Evolutionary conservation across 2,329 filamentous ascomycete genomes (phyloP).

Genomic region (Grosmannia penicillata): DNA sequence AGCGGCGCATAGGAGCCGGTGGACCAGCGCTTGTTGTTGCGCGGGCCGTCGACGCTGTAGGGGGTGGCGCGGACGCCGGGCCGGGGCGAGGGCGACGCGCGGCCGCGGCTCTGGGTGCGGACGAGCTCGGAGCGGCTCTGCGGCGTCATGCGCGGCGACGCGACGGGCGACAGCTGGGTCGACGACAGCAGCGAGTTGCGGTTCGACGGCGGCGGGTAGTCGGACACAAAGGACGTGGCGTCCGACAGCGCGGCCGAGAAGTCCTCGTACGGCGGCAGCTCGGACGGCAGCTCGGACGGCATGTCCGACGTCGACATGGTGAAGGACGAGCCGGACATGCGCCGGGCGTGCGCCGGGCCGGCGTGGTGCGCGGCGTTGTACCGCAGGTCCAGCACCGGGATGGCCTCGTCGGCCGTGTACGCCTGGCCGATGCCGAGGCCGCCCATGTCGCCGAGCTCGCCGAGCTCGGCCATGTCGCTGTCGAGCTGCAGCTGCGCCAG

Average conservation of each 20-base stretch:
- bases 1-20: constrained; percentile 55
- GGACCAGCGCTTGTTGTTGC: constrained; percentile 63
- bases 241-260: constrained; percentile 52
- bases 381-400: constrained; percentile 46
- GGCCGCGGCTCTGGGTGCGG: constrained; percentile 49
- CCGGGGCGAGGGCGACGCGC: constrained; percentile 57
- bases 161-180: constrained; percentile 56
- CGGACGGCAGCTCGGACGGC: constrained; percentile 53
- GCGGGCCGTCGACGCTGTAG: constrained; percentile 51
- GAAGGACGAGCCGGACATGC: constrained; percentile 60
- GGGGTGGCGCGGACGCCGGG: constrained; percentile 54
- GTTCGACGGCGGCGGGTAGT: constrained; percentile 53
- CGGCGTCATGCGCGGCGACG: constrained; percentile 52
- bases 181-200: constrained; percentile 57
- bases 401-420: constrained; percentile 46
- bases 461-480: constrained; percentile 18
- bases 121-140: constrained; percentile 47
- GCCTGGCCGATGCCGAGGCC: constrained; percentile 48
- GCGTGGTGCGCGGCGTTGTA: constrained; percentile 28
- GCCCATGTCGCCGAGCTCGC: constrained; percentile 36
- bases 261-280: constrained; percentile 58
- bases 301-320: constrained; percentile 53
- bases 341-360: constrained; percentile 43
- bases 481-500: constrained; percentile 40
- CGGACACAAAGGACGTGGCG: constrained; percentile 49